A percentile compares a stretch with the other conserved stretches of the same genome.
Conservation (phyloP, 176 grass and related monocot species). For the Musa itinerans region DNA sequence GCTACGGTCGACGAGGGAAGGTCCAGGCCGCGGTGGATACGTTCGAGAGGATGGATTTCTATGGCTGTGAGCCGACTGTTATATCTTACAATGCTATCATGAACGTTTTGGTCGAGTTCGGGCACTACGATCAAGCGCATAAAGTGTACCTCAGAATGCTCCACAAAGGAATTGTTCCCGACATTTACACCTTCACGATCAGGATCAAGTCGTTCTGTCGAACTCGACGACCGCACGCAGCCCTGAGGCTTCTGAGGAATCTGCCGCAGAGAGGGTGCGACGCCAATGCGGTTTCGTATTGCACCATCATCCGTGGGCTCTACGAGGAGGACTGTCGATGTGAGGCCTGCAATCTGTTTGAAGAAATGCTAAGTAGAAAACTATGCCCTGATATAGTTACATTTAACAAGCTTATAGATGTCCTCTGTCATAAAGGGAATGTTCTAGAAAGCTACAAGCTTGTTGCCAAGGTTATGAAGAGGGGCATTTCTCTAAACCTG, state of each 20-base stretch:
- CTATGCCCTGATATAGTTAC: slow-evolving; percentile 38
- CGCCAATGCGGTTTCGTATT: slow-evolving; percentile 41
- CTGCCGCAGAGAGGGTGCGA: slow-evolving; percentile 47
- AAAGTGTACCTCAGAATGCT: slow-evolving; percentile 90
- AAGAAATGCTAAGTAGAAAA: slow-evolving; percentile 48
- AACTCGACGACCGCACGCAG: slow-evolving; percentile 54
- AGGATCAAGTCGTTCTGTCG: slow-evolving; percentile 78
- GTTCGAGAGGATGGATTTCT: slow-evolving; percentile 94
- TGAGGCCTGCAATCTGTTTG: slow-evolving; percentile 54
- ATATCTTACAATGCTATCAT: slow-evolving; percentile 78
- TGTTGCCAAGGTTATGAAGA: slow-evolving; percentile 63
- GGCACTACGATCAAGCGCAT: slow-evolving; percentile 82
- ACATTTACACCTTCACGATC: slow-evolving; percentile 61
- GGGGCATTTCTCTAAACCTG: slow-evolving; percentile 38
- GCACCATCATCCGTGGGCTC: slow-evolving; percentile 54
- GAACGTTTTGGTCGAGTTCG: slow-evolving; percentile 59
- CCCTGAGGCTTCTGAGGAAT: slow-evolving; percentile 58
- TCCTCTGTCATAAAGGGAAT: slow-evolving; percentile 66
- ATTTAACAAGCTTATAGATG: slow-evolving; percentile 81
- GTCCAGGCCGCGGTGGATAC: slow-evolving; percentile 66
- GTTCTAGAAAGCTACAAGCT: slow-evolving; percentile 47
- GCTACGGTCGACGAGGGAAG: slow-evolving; percentile 39
- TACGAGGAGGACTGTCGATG: slow-evolving; percentile 25
- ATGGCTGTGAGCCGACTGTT: slow-evolving; percentile 50
- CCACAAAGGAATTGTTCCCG: slow-evolving; percentile 39